Percentiles rank a stretch among this genome's conserved stretches.
Conservation (phyloP, 768 basidiomycete species). For the Boletus reticulatus region DNA sequence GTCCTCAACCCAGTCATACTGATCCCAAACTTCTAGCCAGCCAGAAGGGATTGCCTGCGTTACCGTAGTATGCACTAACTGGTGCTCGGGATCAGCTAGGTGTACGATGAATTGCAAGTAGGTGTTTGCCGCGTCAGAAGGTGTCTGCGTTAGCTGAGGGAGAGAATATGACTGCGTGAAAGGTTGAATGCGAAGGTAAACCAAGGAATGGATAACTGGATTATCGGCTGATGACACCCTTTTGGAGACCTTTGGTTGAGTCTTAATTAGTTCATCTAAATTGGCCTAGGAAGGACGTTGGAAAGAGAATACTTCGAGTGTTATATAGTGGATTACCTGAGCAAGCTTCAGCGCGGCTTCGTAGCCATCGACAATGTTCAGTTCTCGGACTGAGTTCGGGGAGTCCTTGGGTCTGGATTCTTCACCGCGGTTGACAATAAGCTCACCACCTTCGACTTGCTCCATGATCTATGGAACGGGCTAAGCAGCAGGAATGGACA, state of each 20-base stretch:
- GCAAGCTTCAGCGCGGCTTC: constrained; percentile 82
- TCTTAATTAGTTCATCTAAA: constrained; percentile 71
- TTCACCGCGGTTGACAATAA: constrained; percentile 81
- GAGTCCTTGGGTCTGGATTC: constrained; percentile 68
- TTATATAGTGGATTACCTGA: constrained; percentile 48
- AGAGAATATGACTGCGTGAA: constrained; percentile 59
- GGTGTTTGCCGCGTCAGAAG: constrained; percentile 25
- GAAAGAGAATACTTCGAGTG: not conserved
- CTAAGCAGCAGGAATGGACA: constrained; percentile 2
- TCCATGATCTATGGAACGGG: constrained; percentile 69
- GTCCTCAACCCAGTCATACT: constrained; percentile 96
- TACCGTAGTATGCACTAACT: constrained; percentile 70
- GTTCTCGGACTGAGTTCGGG: constrained; percentile 50
- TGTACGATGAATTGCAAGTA: constrained; percentile 65
- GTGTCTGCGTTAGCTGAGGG: constrained; percentile 29
- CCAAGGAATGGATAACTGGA: constrained; percentile 81
- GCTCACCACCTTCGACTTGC: constrained; percentile 90
- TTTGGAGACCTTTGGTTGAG: constrained; percentile 41
- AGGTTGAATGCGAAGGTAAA: constrained; percentile 94
- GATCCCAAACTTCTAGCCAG: constrained; percentile 91
- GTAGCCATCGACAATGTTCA: constrained; percentile 83
- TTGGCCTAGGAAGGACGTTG: constrained; percentile 55
- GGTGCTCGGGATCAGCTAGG: constrained; percentile 75
- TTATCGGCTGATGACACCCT: constrained; percentile 38
- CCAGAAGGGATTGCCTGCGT: constrained; percentile 81